Base-by-base conservation (phyloP, 306 rosid genomes). In the Castanea sativa region DNA sequence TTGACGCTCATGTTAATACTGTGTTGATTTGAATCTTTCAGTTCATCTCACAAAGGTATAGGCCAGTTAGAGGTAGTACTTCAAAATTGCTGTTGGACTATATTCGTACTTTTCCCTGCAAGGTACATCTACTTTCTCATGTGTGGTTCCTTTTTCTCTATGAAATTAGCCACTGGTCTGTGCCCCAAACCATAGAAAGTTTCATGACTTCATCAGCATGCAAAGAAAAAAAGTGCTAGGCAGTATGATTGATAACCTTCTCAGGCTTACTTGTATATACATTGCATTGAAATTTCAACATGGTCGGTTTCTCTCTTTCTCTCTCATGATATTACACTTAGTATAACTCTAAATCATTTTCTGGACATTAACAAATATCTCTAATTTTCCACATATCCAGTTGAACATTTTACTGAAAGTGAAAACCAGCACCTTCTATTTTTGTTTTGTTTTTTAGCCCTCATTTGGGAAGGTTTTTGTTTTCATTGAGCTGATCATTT, bases 21-120 rank as follows among this genome's bases (percentile, higher is more conserved):
- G 51, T 72, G 80, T 52, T 74, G 55, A 81, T 41, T 75, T 76
- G 61, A 67, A 77, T 83, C 73, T 82, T 78, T 58, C 87, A 93
- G 99, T 95, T 91, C 83, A 81, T 93, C 86, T 93, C 99, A 21
- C 99, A 95, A 85, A 89, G 93, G 86, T 86, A 93, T 72, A 90
- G 88, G 73, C 97, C 93, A 72, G 73, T 91, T 69, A 87, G 98
- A 82, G 97, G 99, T 15, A 84, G 90, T 75, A 86, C 97, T 79
- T 81, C 88, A 83, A 90, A 87, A 78, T 83, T 95, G 91, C 82
- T 93, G 52, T 78, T 83, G 84, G 90, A 84, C 75, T 95, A 91
- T 85, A 49, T 91, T 58, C 88, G 65, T 59, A 82, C 91, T 5
- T 82, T 87, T 71, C 98, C 98, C 2, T 89, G 96, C 90, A 95